These are phyloP conservation scores for Ceratocystis huliohia DNA, from an alignment of 2,329 filamentous ascomycete species.

Conservation along the genomic window DNA sequence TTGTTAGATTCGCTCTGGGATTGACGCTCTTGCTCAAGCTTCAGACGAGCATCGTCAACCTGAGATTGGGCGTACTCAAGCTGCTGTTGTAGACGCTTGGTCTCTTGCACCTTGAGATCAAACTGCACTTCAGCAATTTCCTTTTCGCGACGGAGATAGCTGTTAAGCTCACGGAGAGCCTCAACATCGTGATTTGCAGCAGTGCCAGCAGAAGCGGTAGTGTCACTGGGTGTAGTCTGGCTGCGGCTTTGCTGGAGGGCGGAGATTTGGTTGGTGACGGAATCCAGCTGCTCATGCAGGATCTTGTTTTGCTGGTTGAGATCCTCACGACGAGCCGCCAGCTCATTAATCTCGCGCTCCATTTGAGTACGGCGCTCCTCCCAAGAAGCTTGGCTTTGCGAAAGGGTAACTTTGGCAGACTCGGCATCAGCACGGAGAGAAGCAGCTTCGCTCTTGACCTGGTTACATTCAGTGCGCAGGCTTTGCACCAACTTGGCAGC, in stretches of 20 bases:
- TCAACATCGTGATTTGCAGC: conserved; percentile 45
- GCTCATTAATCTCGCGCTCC: conserved; percentile 69
- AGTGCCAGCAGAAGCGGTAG: conserved; percentile 25
- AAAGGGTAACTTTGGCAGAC: conserved; percentile 64
- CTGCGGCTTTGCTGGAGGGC: conserved; percentile 64
- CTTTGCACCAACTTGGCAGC: conserved; percentile 76
- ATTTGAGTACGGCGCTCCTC: conserved; percentile 66
- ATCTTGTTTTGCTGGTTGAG: conserved; percentile 80
- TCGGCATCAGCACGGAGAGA: conserved; percentile 70
- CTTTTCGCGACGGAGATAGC: conserved; percentile 85
- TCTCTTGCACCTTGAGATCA: conserved; percentile 76
- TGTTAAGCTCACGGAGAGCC: conserved; percentile 79
- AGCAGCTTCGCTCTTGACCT: conserved; percentile 66
- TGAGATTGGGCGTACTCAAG: conserved; percentile 76
- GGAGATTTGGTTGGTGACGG: conserved; percentile 65
- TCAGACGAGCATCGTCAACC: conserved; percentile 76
- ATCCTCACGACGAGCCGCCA: conserved; percentile 69
- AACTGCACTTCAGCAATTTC: conserved; percentile 96
- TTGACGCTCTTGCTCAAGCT: conserved; percentile 79
- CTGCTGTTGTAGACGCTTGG: conserved; percentile 79
- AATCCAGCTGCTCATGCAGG: conserved; percentile 78
- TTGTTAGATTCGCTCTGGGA: conserved; percentile 60
- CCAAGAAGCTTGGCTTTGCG: conserved; percentile 80
- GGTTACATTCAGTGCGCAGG: conserved; percentile 67
- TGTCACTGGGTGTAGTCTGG: conserved; percentile 32